phyloP scores from a whole-genome alignment of 1,284 basidiomycete species.

The Cryptococcus maquisensis region DNA sequence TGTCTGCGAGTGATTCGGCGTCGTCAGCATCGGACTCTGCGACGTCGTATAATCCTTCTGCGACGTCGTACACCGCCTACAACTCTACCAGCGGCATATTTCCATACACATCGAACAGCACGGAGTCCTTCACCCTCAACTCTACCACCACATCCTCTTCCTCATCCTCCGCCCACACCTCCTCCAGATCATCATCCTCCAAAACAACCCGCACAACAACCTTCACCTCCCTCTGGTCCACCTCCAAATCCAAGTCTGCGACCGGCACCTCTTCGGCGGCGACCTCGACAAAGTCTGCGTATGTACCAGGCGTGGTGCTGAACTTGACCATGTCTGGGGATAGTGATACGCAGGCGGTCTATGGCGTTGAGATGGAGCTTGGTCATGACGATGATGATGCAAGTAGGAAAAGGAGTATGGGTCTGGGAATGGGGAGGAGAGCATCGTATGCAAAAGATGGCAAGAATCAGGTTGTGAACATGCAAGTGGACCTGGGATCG shows the following conservation, averaged over 20 bases:
- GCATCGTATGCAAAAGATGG: conserved; percentile 21
- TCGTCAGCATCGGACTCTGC: no score
- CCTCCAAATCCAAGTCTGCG: conserved; percentile 5
- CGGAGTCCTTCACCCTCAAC: no score
- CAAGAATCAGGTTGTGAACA: conserved; percentile 31
- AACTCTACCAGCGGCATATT: no score
- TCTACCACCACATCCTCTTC: no score
- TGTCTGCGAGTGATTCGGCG: no score
- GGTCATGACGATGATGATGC: conserved; percentile 24
- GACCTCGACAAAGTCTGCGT: conserved; percentile 21
- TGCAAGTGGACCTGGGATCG: conserved; percentile 47
- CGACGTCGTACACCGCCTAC: no score
- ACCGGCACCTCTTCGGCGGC: conserved; percentile 5
- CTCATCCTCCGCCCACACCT: not conserved
- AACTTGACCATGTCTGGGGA: conserved; percentile 32
- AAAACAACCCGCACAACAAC: conserved; percentile 8
- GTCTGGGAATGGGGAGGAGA: conserved; percentile 8
- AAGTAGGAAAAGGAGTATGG: conserved; percentile 6
- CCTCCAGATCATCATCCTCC: conserved; percentile 5
- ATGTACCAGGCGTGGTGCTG: conserved; percentile 37
- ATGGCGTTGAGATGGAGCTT: conserved; percentile 33
- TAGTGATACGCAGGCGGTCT: conserved; percentile 35
- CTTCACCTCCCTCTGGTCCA: conserved; percentile 17
- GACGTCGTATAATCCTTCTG: no score
- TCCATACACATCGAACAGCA: no score